Evolutionary conservation across 2,329 filamentous ascomycete species (phyloP), one percentile per base, ranked within the genome.

Genomic region (Aspergillus pseudoglaucus): DNA sequence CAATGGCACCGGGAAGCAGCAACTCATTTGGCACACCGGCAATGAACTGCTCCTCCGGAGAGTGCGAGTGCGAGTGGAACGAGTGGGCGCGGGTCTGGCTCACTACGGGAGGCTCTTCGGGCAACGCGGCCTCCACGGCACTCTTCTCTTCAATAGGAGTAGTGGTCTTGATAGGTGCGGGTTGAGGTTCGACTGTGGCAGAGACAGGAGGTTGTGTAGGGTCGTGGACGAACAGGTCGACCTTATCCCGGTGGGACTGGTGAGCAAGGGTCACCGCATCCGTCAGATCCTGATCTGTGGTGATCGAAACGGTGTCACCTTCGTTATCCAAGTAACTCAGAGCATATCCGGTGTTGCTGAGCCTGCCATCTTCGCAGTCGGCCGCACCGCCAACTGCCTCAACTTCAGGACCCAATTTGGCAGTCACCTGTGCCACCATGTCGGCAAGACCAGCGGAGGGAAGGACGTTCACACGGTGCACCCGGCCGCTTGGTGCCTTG

Each of bases 271-370:
- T 77, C 56, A 98, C 88, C 1, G 93, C 90, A 69, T 98, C 93
- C 2, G 93, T 72, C 38, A 98, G 79, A 65, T 98, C 93, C 55
- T 91, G 85, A 63, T 97, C 90, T 0, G 91, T 95, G 9, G 93
- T 98, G 65, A 98, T 95, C 37, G 90, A 95, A 14, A 98, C 90
- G 0, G 88, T 90, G 65, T 98, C 93, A 48, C 93, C 91, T 65
- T 98, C 93, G 59, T 97, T 91, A 65, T 98, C 93, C 57, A 97
- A 76, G 64, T 97, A 98, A 75, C 90, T 95, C 52, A 98, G 75
- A 23, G 91, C 93, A 62, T 91, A 98, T 6, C 93, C 93, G 32
- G 81, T 78, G 45, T 81, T 79, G 43, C 83, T 82, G 38, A 95
- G 76, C 62, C 83, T 85, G 59, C 89, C 90, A 20, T 95, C 85